phyloP scores from a whole-genome alignment of 805 yeast genomes.

The Zygosaccharomyces gambellarensis region DNA sequence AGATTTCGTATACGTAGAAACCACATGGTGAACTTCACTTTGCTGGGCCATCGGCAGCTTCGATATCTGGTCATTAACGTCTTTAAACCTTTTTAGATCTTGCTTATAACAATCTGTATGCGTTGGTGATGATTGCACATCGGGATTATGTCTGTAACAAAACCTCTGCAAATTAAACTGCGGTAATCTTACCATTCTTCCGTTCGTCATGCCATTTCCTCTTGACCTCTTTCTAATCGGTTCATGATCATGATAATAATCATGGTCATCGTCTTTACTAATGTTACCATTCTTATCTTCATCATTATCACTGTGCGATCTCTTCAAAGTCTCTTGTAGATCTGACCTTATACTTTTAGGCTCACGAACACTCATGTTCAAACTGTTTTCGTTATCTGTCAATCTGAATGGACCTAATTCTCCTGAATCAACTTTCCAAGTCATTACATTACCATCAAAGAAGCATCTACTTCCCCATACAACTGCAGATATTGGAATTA shows the following conservation, averaged over 20 bases:
- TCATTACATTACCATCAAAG: background rate
- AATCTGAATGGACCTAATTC: background rate
- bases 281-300: background rate
- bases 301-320: background rate
- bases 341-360: background rate
- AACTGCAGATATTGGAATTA: background rate
- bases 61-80: conserved; percentile 30
- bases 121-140: conserved; percentile 49
- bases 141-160: conserved; percentile 94
- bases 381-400: background rate
- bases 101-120: conserved; percentile 28
- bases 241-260: background rate
- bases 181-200: conserved; percentile 16
- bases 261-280: background rate
- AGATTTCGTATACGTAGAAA: conserved; percentile 71
- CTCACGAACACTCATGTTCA: background rate
- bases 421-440: background rate
- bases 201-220: background rate
- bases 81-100: conserved; percentile 23
- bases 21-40: conserved; percentile 71
- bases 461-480: background rate
- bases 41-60: conserved; percentile 64
- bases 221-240: conserved; percentile 1
- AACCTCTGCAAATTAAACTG: conserved; percentile 56
- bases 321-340: background rate